phyloP scores from a whole-genome alignment of 2,329 filamentous ascomycete species.

The Cordyceps javanica region DNA sequence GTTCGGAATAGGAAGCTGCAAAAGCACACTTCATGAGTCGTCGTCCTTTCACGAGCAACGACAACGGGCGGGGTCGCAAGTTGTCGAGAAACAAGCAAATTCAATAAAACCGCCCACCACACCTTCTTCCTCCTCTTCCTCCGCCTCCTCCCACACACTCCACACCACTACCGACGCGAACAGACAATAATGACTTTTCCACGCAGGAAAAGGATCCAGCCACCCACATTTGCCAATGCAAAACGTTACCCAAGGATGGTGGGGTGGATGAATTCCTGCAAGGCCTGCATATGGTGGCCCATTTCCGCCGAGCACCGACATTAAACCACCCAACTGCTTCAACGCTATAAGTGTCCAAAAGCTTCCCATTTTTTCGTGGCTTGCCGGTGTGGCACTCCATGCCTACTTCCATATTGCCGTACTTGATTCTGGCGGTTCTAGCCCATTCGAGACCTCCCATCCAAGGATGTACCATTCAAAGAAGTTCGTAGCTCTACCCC shows the following conservation, averaged over 20 bases:
- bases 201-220: background rate
- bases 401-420: background rate
- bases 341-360: background rate
- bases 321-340: background rate
- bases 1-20: no score
- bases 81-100: background rate
- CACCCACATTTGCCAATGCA: background rate
- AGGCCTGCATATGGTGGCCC: background rate
- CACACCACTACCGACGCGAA: background rate
- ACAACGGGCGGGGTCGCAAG: no score
- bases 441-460: background rate
- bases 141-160: background rate
- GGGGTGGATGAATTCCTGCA: background rate
- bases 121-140: background rate
- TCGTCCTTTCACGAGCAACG: background rate
- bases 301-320: background rate
- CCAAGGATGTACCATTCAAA: background rate
- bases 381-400: background rate
- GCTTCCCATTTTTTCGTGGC: background rate
- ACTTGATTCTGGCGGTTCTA: background rate
- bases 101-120: background rate
- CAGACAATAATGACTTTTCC: background rate
- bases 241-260: no score
- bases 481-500: no score
- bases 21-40: background rate